Percentiles rank a stretch among this genome's conserved stretches.
Conservation (phyloP, 495 filamentous ascomycete species). For the Trichoderma asperelloides region DNA sequence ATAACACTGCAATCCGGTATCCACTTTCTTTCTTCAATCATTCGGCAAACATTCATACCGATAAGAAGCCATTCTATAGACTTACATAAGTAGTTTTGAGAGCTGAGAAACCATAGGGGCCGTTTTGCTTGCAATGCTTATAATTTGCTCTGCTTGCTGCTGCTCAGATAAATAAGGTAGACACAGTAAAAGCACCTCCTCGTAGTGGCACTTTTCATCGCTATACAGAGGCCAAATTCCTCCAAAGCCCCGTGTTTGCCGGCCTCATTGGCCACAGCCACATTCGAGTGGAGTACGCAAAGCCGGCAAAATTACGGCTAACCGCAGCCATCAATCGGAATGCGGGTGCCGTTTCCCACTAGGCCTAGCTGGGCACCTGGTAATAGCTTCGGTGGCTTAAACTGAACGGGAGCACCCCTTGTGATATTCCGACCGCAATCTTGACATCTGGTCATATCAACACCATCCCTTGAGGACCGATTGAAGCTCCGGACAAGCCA, state of each 20-base stretch:
- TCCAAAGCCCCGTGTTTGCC: neutral
- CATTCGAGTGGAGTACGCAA: neutral
- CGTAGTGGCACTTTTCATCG: neutral
- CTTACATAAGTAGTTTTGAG: too few relatives aligned
- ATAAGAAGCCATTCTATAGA: too few relatives aligned
- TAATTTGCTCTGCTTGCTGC: too few relatives aligned
- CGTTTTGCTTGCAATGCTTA: too few relatives aligned
- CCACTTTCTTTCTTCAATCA: too few relatives aligned
- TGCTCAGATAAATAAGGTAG: too few relatives aligned
- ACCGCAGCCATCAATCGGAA: slow-evolving; percentile 12
- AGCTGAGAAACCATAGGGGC: too few relatives aligned
- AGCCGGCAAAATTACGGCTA: neutral
- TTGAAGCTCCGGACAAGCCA: neutral
- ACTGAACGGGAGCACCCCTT: neutral
- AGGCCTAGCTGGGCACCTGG: neutral
- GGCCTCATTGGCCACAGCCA: neutral
- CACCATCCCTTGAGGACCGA: neutral
- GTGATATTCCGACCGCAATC: neutral
- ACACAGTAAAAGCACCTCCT: too few relatives aligned
- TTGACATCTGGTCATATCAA: neutral
- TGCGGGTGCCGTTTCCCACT: slow-evolving; percentile 16
- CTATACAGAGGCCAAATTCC: neutral
- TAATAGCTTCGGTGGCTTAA: neutral
- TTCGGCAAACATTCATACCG: too few relatives aligned
- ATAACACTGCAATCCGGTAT: too few relatives aligned